A percentile compares a stretch with the other conserved stretches of the same genome.
These are phyloP conservation scores for Nannizziopsis arthrosporioides DNA, from an alignment of 2,329 filamentous ascomycete species.

Conservation along the genomic window DNA sequence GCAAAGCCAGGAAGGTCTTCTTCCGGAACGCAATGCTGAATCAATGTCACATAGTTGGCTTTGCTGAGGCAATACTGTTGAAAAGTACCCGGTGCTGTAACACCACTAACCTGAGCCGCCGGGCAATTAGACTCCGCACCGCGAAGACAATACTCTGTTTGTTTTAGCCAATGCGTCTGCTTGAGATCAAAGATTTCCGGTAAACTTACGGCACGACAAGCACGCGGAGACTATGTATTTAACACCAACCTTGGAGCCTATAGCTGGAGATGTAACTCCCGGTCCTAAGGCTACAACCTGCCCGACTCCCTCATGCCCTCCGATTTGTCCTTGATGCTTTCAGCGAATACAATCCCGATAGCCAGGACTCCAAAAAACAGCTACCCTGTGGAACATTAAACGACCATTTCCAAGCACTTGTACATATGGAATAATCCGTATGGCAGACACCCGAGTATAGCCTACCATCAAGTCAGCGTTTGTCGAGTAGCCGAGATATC, in stretches of 20 bases:
- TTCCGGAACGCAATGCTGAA: slow-evolving; percentile 66
- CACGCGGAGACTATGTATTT: slow-evolving; percentile 89
- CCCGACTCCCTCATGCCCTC: slow-evolving; percentile 69
- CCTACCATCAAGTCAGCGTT: no score
- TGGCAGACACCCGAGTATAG: no score
- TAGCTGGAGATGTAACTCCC: slow-evolving; percentile 62
- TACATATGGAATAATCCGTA: no score
- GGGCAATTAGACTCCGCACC: slow-evolving; percentile 47
- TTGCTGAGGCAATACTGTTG: slow-evolving; percentile 86
- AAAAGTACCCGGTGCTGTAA: slow-evolving; percentile 86
- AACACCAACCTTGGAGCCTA: slow-evolving; percentile 77
- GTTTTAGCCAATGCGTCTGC: no score
- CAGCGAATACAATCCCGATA: neutral
- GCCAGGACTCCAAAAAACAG: no score
- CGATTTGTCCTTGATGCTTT: slow-evolving; percentile 39
- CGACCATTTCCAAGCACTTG: neutral
- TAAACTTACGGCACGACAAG: slow-evolving; percentile 31
- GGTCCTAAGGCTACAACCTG: slow-evolving; percentile 68
- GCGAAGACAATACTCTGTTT: no score
- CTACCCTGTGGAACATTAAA: no score
- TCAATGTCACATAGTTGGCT: slow-evolving; percentile 71
- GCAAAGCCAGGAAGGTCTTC: slow-evolving; percentile 50
- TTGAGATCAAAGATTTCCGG: no score
- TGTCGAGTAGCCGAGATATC: no score
- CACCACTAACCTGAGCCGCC: slow-evolving; percentile 67